phyloP scores from a whole-genome alignment of 768 basidiomycete genomes.

The Grammothele lineata region DNA sequence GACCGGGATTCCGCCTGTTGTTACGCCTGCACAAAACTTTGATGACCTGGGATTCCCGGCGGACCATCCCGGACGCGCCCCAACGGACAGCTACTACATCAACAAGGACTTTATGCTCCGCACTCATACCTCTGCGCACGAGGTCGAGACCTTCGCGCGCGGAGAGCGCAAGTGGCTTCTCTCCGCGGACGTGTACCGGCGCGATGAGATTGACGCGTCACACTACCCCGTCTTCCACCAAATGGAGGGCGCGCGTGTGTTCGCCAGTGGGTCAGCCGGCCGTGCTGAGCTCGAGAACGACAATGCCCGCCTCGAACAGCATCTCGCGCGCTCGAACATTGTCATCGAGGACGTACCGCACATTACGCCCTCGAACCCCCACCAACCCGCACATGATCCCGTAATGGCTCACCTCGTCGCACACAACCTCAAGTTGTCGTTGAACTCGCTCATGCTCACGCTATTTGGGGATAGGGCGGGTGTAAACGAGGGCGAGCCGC shows the following conservation, averaged over 20 bases:
- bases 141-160: constrained; percentile 82
- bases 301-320: constrained; percentile 55
- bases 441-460: constrained; percentile 80
- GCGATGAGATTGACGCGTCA: constrained; percentile 95
- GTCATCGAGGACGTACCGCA: constrained; percentile 83
- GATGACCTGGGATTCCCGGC: constrained; percentile 92
- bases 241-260: constrained; percentile 90
- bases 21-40: constrained; percentile 89
- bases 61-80: constrained; percentile 89
- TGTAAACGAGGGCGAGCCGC: constrained; percentile 55
- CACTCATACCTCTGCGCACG: constrained; percentile 98
- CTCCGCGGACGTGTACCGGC: constrained; percentile 93
- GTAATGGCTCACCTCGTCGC: constrained; percentile 67
- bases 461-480: constrained; percentile 68
- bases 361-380: constrained; percentile 71
- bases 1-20: constrained; percentile 80
- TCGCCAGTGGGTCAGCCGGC: constrained; percentile 51
- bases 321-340: constrained; percentile 71
- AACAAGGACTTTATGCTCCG: constrained; percentile 89
- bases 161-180: constrained; percentile 84
- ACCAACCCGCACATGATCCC: constrained; percentile 75
- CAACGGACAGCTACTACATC: constrained; percentile 94
- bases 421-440: constrained; percentile 82
- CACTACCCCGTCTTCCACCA: constrained; percentile 99
- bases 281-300: constrained; percentile 66